These are phyloP conservation scores for Meripilus lineatus DNA, from an alignment of 1,284 basidiomycete genomes.

Conservation along the genomic window DNA sequence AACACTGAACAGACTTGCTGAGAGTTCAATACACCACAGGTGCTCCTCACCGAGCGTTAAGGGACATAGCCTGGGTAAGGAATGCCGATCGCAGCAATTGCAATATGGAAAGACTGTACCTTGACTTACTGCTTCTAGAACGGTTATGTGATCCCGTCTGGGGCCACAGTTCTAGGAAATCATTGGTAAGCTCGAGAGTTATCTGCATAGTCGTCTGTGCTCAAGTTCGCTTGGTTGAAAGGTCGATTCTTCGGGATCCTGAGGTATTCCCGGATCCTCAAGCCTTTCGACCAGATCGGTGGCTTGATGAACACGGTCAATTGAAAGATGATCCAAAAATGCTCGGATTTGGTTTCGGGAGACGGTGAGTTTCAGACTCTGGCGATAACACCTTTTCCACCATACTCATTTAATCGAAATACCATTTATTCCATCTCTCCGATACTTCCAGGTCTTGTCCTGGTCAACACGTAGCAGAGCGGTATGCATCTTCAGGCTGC, in stretches of 20 bases:
- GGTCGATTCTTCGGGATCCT: constrained; percentile 54
- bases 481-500: constrained; percentile 24
- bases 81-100: background rate
- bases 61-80: constrained; percentile 54
- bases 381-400: too few relatives aligned
- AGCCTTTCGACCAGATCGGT: constrained; percentile 51
- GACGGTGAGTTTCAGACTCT: constrained; percentile 34
- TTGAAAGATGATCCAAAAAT: constrained; percentile 44
- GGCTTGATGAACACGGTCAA: constrained; percentile 46
- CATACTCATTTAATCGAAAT: background rate
- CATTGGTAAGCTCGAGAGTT: constrained; percentile 43
- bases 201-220: background rate
- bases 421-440: background rate
- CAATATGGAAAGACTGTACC: too few relatives aligned
- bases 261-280: constrained; percentile 54
- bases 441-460: constrained; percentile 44
- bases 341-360: constrained; percentile 56
- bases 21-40: too few relatives aligned
- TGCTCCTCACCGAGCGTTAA: constrained; percentile 51
- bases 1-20: constrained; percentile 24
- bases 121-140: constrained; percentile 35
- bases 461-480: constrained; percentile 52
- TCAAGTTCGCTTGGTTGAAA: constrained; percentile 7
- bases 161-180: constrained; percentile 53
- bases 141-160: constrained; percentile 52